A percentile compares a stretch with the other conserved stretches of the same genome.
These are phyloP conservation scores for Phytophthora ohioensis DNA, from an alignment of 352 stramenopile genomes.

Conservation along the genomic window DNA sequence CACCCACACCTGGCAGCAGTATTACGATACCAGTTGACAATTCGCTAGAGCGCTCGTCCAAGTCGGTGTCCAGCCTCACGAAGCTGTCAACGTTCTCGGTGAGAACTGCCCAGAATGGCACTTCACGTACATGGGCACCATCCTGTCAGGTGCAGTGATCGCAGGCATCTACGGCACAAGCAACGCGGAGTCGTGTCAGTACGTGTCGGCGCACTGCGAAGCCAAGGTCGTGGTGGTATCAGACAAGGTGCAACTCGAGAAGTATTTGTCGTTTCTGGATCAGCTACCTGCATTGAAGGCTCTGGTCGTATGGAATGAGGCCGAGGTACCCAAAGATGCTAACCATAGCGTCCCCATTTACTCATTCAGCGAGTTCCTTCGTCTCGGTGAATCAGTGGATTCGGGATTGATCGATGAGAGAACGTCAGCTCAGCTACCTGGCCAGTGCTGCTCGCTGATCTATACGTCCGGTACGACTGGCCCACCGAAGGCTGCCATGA, in stretches of 20 bases:
- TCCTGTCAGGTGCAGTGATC: constrained; percentile 78
- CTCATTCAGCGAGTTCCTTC: constrained; percentile 63
- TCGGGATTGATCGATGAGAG: constrained; percentile 42
- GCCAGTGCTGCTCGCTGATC: constrained; percentile 84
- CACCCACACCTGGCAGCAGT: constrained; percentile 73
- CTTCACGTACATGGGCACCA: constrained; percentile 77
- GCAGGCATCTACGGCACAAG: constrained; percentile 90
- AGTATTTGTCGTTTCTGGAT: constrained; percentile 72
- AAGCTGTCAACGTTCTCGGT: constrained; percentile 84
- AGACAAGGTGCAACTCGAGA: constrained; percentile 67
- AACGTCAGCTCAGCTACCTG: constrained; percentile 58
- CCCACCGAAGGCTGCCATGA: constrained; percentile 71
- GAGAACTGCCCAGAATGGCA: constrained; percentile 90
- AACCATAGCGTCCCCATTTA: constrained; percentile 61
- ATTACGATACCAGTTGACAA: constrained; percentile 65
- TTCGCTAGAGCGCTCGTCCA: constrained; percentile 82
- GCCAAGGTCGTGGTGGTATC: constrained; percentile 83
- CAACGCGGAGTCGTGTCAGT: constrained; percentile 70
- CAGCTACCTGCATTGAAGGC: constrained; percentile 76
- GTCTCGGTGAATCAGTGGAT: constrained; percentile 48
- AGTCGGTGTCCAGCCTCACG: constrained; percentile 66
- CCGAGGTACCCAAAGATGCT: constrained; percentile 30
- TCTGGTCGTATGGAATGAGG: constrained; percentile 73
- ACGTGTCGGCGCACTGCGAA: constrained; percentile 80
- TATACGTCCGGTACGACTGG: constrained; percentile 91